phyloP scores from a whole-genome alignment of 73 alveolate genomes.

The Tetrahymena borealis region DNA sequence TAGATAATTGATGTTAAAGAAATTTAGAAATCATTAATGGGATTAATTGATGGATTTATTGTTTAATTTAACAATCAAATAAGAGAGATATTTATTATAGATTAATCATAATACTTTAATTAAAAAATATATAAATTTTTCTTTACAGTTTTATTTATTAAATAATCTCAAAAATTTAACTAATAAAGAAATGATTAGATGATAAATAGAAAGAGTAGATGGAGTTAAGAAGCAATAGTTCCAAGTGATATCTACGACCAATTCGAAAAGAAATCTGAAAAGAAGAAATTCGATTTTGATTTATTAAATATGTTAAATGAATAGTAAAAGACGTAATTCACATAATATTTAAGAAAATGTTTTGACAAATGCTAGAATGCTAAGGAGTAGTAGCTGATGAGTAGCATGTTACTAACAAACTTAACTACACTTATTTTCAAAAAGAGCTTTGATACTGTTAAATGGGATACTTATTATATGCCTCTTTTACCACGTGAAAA shows the following conservation, averaged over 20 bases:
- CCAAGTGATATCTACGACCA: not conserved
- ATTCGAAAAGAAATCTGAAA: not conserved
- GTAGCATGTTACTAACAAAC: not conserved
- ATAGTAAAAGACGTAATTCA: not conserved
- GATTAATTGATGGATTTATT: no score
- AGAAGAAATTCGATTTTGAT: not conserved
- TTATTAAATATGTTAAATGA: not conserved
- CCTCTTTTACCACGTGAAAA: not conserved
- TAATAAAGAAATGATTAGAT: not conserved
- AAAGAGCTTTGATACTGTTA: not conserved
- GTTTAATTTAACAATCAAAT: no score
- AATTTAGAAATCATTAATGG: no score
- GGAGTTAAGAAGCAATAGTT: not conserved
- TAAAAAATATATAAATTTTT: no score
- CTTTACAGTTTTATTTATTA: no score
- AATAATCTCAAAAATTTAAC: not conserved
- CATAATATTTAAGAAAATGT: not conserved
- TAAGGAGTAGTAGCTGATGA: not conserved
- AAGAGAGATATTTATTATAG: no score
- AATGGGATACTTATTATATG: not conserved
- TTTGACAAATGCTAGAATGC: not conserved
- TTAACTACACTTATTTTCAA: not conserved
- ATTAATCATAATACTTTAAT: no score
- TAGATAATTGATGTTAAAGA: no score
- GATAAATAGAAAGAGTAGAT: not conserved